Conservation (phyloP, 2,329 filamentous ascomycete genomes). For the Xylaria sp. region DNA sequence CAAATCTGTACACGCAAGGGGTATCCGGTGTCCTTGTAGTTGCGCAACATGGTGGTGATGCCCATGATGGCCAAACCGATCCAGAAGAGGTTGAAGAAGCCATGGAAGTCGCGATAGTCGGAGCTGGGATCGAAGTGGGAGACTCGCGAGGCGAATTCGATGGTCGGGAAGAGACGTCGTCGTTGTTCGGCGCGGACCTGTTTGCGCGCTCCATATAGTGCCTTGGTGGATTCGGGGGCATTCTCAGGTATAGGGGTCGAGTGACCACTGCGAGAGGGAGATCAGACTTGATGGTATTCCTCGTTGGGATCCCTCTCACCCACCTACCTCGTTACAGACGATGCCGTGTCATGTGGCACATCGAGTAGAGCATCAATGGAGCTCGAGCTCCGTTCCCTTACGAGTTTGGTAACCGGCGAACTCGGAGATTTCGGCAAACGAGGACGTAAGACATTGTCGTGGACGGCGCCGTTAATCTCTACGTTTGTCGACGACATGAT, state of each 20-base stretch:
- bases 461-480: constrained; percentile 21
- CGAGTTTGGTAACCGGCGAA: constrained; percentile 41
- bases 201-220: constrained; percentile 77
- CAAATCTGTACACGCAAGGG: constrained; percentile 83
- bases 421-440: constrained; percentile 47
- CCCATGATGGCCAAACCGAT: constrained; percentile 96
- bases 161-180: constrained; percentile 83
- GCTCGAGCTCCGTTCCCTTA: constrained; percentile 38
- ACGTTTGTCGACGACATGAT: constrained; percentile 27
- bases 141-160: constrained; percentile 83
- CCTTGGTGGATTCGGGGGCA: constrained; percentile 87
- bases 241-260: constrained; percentile 82
- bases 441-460: constrained; percentile 44
- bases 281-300: constrained; percentile 9
- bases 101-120: constrained; percentile 89
- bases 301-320: background rate
- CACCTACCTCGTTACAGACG: constrained; percentile 43
- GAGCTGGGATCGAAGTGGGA: constrained; percentile 93
- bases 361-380: constrained; percentile 37
- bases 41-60: constrained; percentile 86
- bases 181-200: constrained; percentile 76
- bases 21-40: constrained; percentile 88
- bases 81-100: constrained; percentile 98
- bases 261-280: constrained; percentile 53
- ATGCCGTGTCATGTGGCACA: constrained; percentile 34